Percentiles rank a stretch among this genome's conserved stretches.
Conservation (phyloP, 768 basidiomycete species). For the Boletus rex-veris region DNA sequence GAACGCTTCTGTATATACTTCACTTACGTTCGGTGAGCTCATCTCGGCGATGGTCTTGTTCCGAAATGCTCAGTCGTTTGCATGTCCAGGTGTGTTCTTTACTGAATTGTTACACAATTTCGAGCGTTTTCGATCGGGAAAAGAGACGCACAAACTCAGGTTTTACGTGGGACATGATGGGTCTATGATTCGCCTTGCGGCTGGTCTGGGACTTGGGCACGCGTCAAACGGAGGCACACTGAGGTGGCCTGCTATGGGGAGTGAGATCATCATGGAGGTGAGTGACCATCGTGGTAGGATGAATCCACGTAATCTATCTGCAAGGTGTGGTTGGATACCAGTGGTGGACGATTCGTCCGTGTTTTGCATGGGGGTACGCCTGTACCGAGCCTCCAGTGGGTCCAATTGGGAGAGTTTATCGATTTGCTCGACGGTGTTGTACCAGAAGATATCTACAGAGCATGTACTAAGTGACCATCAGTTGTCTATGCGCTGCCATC, state of each 20-base stretch:
- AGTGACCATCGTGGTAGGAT: constrained; percentile 1
- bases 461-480: constrained; percentile 14
- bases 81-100: constrained; percentile 41
- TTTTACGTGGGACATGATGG: constrained; percentile 50
- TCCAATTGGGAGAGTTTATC: constrained; percentile 35
- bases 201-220: constrained; percentile 39
- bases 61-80: background rate
- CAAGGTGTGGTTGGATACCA: constrained; percentile 39
- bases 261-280: constrained; percentile 47
- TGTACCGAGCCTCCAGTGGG: constrained; percentile 37
- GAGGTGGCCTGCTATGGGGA: constrained; percentile 48
- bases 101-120: constrained; percentile 42
- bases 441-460: constrained; percentile 31
- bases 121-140: constrained; percentile 30
- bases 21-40: constrained; percentile 41
- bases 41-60: background rate
- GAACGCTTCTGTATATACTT: constrained; percentile 41
- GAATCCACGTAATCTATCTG: background rate
- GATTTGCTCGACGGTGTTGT: constrained; percentile 31
- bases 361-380: constrained; percentile 44
- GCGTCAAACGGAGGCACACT: constrained; percentile 22
- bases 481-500: too few species aligned
- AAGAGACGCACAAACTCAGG: constrained; percentile 35
- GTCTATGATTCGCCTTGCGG: constrained; percentile 40
- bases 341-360: constrained; percentile 34